Evolutionary conservation across 345 rosid genomes (phyloP), one percentile per base, ranked within the genome.

Genomic region (Bruguiera gymnorhiza): DNA sequence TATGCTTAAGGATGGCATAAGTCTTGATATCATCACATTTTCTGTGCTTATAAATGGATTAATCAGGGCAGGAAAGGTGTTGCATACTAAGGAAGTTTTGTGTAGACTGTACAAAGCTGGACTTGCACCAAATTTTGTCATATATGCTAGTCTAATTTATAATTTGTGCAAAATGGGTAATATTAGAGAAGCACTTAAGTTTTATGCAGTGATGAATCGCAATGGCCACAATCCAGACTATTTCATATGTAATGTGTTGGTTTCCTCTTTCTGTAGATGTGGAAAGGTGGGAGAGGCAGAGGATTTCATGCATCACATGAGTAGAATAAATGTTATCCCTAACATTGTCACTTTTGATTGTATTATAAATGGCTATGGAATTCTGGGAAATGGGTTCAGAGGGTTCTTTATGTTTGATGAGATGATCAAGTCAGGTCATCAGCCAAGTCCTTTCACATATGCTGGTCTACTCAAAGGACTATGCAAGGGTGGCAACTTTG

Each of bases 391-490:
- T 74, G 86, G 76, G 71, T 69, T 83, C 72, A 88, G 80, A 79
- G 88, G 88, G 3, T 85, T 86, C 62, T 83, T 84, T 34, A 18
- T 83, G 78, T 86, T 89, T 60, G 98, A 93, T 79, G 96, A 93
- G 78, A 93, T 89, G 94, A 65, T 86, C 36, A 80, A 75, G 73
- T 78, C 64, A 27, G 92, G 96, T 56, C 86, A 88, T 78, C 78
- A 71, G 65, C 96, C 98, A 18, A 80, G 85, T 53, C 79, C 75
- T 73, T 83, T 88, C 81, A 86, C 97, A 8, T 90, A 88, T 69
- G 83, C 88, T n/a, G 73, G 95, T 76, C 81, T 94, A 53, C 89
- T 91, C 60, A 94, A 89, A 84, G 98, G 91, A 79, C 83, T 91
- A 60, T 91, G 96, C 78, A 87, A 65, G 76, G 87, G 92, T 63